Percentiles rank a stretch among this genome's conserved stretches.
Conservation (phyloP, 768 basidiomycete genomes). For the Leccinum aurantiacum region DNA sequence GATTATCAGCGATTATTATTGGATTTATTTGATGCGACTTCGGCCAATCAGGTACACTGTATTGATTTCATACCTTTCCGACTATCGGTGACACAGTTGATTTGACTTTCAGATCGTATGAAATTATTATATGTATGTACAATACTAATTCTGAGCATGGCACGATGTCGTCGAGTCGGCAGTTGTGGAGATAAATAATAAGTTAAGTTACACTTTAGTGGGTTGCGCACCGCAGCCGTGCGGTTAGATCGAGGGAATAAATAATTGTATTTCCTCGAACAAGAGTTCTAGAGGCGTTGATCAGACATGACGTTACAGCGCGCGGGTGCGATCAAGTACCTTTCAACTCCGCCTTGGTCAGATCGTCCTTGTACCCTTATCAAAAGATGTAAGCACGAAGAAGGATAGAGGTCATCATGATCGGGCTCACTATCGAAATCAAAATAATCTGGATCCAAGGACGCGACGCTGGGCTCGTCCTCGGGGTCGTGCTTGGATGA, state of each 20-base stretch:
- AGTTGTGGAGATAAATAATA: background rate
- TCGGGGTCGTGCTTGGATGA: slow-evolving; percentile 72
- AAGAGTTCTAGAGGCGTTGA: slow-evolving; percentile 50
- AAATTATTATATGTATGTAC: slow-evolving; percentile 26
- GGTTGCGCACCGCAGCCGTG: background rate
- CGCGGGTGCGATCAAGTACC: slow-evolving; percentile 5
- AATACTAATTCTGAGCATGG: slow-evolving; percentile 13
- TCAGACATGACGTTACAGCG: slow-evolving; percentile 9
- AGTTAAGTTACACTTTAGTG: background rate
- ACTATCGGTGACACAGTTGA: background rate
- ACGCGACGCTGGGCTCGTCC: slow-evolving; percentile 82
- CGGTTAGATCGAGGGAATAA: slow-evolving; percentile 59
- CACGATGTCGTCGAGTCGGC: slow-evolving; percentile 1
- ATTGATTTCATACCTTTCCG: slow-evolving; percentile 5
- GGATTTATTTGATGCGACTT: slow-evolving; percentile 9
- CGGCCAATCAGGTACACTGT: slow-evolving; percentile 9
- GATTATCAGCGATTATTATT: background rate
- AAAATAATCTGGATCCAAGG: slow-evolving; percentile 83
- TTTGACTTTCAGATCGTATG: slow-evolving; percentile 15
- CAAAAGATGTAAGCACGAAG: slow-evolving; percentile 10
- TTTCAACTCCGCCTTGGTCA: slow-evolving; percentile 79
- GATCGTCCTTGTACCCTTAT: slow-evolving; percentile 67
- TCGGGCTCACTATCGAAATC: slow-evolving; percentile 74
- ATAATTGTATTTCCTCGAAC: slow-evolving; percentile 81
- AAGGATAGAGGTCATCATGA: background rate